These are phyloP conservation scores for Phaeoacremonium minimum DNA, from an alignment of 2,329 filamentous ascomycete genomes.

Conservation along the genomic window DNA sequence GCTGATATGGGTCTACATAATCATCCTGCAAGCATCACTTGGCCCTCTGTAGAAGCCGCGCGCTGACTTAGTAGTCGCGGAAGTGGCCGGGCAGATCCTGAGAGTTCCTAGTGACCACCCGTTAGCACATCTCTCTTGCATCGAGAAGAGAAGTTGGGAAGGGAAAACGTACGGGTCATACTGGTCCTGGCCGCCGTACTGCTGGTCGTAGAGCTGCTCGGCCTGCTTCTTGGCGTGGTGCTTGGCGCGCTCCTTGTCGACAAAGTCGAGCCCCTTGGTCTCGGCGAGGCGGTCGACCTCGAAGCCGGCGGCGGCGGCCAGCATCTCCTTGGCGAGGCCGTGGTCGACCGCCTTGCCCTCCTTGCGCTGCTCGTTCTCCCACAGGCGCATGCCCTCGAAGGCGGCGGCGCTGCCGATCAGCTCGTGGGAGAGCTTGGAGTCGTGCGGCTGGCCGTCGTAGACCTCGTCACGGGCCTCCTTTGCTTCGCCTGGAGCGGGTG, in stretches of 20 bases:
- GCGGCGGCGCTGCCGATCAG: constrained; percentile 70
- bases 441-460: constrained; percentile 39
- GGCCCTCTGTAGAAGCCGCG: too few species aligned
- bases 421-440: constrained; percentile 68
- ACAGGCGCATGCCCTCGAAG: constrained; percentile 77
- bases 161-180: constrained; percentile 51
- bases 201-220: constrained; percentile 56
- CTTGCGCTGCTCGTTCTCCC: constrained; percentile 68
- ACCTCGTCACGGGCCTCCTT: constrained; percentile 37
- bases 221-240: constrained; percentile 54
- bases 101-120: neutral
- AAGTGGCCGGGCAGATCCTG: neutral
- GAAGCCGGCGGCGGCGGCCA: constrained; percentile 67
- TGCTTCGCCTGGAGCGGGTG: constrained; percentile 29
- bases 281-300: constrained; percentile 75
- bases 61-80: neutral
- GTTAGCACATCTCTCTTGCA: neutral
- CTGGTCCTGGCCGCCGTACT: constrained; percentile 49
- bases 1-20: too few species aligned
- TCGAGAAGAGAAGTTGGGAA: neutral
- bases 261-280: constrained; percentile 60
- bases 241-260: constrained; percentile 55
- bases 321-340: constrained; percentile 71
- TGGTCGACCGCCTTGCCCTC: constrained; percentile 70
- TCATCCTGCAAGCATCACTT: too few species aligned